Evolutionary conservation across 768 basidiomycete species (phyloP), one percentile per base, ranked within the genome.

Genomic region (Leccinellum luteum): DNA sequence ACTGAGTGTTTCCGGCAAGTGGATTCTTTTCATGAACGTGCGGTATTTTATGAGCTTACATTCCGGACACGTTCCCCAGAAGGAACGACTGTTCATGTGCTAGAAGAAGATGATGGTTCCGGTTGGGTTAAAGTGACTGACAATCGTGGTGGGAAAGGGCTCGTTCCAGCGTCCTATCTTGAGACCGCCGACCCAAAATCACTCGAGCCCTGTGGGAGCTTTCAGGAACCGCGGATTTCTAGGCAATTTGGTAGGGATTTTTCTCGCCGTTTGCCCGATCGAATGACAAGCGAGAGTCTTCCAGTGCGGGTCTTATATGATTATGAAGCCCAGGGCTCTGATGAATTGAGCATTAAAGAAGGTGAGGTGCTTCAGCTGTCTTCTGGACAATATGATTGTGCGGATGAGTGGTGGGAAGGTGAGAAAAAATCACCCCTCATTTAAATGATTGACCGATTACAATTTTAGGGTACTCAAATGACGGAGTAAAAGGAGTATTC

Each of bases 391-490:
- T 70, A 74, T 19, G 86, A 83, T 64, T 88, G 86, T 66, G 87
- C 81, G 28, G 84, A 89, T 54, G 90, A 89, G 28, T 93, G 91
- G 91, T 92, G 87, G 86, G 90, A 92, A 85, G 91, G 90, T 85
- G 66, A 64, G 76, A 65, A 60, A 60, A 52, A 47, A 35, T 47
- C 38, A 41, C 57, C 60, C 51, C 61, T 59, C 55, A 58, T 61
- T 60, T 64, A 68, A 55, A 52, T 56, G 51, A 62, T 65, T 69
- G 60, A 64, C 63, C 45, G 64, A 65, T 68, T 62, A 60, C 23
- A 64, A 68, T 62, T 60, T 48, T 69, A 90, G 89, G 89, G 55
- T 76, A 83, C 60, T 81, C 85, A 62, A 71, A 75, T 51, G 69
- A 73, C 55, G 86, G 89, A 54, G 76, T 70, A 69, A 90, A 83